Conservation (phyloP, 192 early-diverging fungal genomes). For the Coemansia sp. region DNA sequence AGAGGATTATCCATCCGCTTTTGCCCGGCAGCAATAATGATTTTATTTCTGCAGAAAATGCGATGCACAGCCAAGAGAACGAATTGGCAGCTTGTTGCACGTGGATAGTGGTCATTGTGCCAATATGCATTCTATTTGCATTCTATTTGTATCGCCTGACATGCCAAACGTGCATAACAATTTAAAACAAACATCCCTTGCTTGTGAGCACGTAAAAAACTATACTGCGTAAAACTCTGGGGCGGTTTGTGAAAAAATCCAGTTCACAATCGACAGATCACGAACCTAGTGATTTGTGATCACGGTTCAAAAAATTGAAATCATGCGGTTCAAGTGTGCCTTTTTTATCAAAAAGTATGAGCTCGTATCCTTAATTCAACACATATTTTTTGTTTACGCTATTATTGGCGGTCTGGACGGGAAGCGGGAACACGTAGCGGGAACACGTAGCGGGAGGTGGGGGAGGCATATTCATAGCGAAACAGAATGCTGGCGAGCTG, state of each 20-base stretch:
- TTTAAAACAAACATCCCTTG: background rate
- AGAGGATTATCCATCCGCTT: background rate
- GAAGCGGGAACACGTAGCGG: too few species aligned
- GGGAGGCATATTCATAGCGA: background rate
- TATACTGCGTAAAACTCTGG: background rate
- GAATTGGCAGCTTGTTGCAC: background rate
- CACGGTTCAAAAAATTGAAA: background rate
- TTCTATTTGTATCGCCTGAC: background rate
- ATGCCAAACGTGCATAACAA: background rate
- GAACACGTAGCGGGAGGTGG: background rate
- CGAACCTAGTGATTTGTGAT: background rate
- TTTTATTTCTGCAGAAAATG: too few species aligned
- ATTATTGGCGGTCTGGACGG: background rate
- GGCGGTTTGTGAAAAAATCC: background rate
- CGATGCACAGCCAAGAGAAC: background rate
- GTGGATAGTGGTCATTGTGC: background rate
- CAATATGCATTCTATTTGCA: background rate
- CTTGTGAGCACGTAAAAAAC: slow-evolving; percentile 4
- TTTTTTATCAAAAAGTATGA: background rate
- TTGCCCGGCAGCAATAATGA: background rate
- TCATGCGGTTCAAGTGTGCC: background rate
- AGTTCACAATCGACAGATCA: background rate
- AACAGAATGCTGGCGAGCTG: slow-evolving; percentile 12
- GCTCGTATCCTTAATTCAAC: background rate
- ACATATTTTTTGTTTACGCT: background rate